Base-by-base conservation (phyloP, 495 filamentous ascomycete genomes). In the Neurospora sp. region DNA sequence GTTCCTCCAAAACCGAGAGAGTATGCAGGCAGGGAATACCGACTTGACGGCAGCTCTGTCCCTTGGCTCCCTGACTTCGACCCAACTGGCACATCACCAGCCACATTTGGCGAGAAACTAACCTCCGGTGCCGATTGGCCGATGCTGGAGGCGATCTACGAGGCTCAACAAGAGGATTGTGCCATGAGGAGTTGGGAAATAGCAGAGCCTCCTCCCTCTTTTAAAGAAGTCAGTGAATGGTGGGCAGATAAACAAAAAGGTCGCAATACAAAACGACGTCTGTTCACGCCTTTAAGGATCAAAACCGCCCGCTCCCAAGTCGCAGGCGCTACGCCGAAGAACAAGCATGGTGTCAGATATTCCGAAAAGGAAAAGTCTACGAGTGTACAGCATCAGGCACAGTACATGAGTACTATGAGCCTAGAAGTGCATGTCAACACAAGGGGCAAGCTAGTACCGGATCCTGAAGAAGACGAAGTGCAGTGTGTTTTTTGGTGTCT, bases 401-500 rank as follows among this genome's bases (percentile, higher is more conserved):
- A 97, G 74, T 94, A 97, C 79, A 98, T 98, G 94, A 97, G 93
- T 81, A 93, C 89, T 41, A 94, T 99, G 94, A 94, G 94, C 75
- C 79, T 99, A 7, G 96, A 99, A 78, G 79, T 98, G n/a, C 96
- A 99, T 79, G 91, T 96, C 71, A 98, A 97, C 78, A 97, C 92
- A 7, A 86, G 94, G 59, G 93, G 89, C 17, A 87, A 86, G 70
- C 84, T 98, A 38, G 86, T 92, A 35, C 93, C 96, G 8, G 91
- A 98, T 78, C 96, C 96, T 3, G 92, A 93, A 71, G 85, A 95
- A 73, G 96, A 99, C 78, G 93, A 95, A 75, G 90, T 99, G n/a
- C 84, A 88, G 70, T 93, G 91, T 77, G 85, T 98, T 38, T 97
- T 98, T 76, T 99, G 95, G 95, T 92, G 91, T 79, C 79, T 97